Conservation (phyloP, 306 rosid genomes). For the Calophaca sinica region DNA sequence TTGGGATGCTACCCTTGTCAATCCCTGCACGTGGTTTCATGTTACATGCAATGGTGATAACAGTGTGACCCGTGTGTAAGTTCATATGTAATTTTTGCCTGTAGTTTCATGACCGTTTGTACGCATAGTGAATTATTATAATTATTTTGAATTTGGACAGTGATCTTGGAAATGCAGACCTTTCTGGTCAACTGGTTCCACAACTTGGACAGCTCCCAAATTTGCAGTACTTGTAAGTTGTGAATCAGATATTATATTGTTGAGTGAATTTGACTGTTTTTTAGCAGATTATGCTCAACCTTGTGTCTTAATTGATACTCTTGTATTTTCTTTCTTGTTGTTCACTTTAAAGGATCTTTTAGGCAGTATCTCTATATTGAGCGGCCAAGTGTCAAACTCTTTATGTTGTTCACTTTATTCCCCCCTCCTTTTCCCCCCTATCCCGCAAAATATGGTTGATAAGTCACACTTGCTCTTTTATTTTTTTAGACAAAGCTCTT, state of each 20-base stretch:
- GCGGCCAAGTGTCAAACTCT: not conserved
- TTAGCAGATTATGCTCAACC: not conserved
- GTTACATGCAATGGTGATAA: slow-evolving; percentile 84
- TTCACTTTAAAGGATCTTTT: not conserved
- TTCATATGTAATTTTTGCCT: slow-evolving; percentile 35
- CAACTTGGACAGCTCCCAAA: slow-evolving; percentile 76
- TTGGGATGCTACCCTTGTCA: slow-evolving; percentile 93
- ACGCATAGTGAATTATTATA: not conserved
- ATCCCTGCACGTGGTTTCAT: slow-evolving; percentile 98
- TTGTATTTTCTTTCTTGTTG: not conserved
- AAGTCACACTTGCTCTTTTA: slow-evolving; percentile 7
- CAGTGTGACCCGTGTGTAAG: slow-evolving; percentile 98
- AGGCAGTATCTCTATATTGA: slow-evolving; percentile 1
- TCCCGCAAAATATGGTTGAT: slow-evolving; percentile 18
- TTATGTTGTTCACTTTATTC: not conserved
- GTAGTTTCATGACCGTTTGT: slow-evolving; percentile 20
- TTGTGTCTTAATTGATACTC: not conserved
- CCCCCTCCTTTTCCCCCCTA: not conserved
- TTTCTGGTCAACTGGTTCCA: slow-evolving; percentile 76
- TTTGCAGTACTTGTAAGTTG: slow-evolving; percentile 92
- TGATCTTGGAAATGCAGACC: slow-evolving; percentile 96
- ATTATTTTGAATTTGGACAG: slow-evolving; percentile 55
- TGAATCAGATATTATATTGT: slow-evolving; percentile 29
- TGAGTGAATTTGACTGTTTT: slow-evolving; percentile 24
- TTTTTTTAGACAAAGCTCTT: slow-evolving; percentile 4